Evolutionary conservation across 1,284 basidiomycete species (phyloP).

Genomic region (Boletellus deceptivus): DNA sequence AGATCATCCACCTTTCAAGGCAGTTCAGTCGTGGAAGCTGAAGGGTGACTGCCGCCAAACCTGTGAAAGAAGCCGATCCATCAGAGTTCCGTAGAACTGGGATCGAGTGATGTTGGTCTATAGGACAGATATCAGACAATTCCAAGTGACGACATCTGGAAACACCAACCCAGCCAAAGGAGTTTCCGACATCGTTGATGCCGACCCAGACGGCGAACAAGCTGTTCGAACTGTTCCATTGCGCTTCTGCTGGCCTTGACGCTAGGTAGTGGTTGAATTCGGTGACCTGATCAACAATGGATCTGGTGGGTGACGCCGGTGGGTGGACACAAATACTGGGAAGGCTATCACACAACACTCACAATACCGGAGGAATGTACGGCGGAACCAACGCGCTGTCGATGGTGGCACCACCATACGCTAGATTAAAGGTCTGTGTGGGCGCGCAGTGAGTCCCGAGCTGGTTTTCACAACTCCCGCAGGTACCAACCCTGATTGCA

Average conservation of each 20-base stretch:
- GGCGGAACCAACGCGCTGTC: slow-evolving; percentile 59
- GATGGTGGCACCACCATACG: slow-evolving; percentile 61
- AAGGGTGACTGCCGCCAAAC: slow-evolving; percentile 27
- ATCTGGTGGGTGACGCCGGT: slow-evolving; percentile 35
- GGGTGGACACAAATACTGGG: background rate
- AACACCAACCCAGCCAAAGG: slow-evolving; percentile 47
- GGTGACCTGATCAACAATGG: slow-evolving; percentile 60
- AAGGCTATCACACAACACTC: slow-evolving; percentile 12
- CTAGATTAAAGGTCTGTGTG: slow-evolving; percentile 54
- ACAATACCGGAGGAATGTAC: slow-evolving; percentile 55
- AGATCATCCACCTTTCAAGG: slow-evolving; percentile 49
- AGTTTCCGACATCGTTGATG: slow-evolving; percentile 61
- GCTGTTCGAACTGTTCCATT: slow-evolving; percentile 54
- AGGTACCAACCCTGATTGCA: slow-evolving; percentile 41
- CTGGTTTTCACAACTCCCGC: background rate
- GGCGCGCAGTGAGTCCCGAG: background rate
- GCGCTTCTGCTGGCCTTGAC: slow-evolving; percentile 47
- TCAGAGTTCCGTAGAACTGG: slow-evolving; percentile 50
- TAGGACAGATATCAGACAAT: background rate
- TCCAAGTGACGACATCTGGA: background rate
- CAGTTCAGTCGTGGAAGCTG: background rate
- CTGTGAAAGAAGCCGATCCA: slow-evolving; percentile 57
- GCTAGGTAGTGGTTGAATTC: slow-evolving; percentile 55
- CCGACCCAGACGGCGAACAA: slow-evolving; percentile 67
- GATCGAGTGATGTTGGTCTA: slow-evolving; percentile 56